phyloP scores from a whole-genome alignment of 495 filamentous ascomycete species.

The Choiromyces venosus region DNA sequence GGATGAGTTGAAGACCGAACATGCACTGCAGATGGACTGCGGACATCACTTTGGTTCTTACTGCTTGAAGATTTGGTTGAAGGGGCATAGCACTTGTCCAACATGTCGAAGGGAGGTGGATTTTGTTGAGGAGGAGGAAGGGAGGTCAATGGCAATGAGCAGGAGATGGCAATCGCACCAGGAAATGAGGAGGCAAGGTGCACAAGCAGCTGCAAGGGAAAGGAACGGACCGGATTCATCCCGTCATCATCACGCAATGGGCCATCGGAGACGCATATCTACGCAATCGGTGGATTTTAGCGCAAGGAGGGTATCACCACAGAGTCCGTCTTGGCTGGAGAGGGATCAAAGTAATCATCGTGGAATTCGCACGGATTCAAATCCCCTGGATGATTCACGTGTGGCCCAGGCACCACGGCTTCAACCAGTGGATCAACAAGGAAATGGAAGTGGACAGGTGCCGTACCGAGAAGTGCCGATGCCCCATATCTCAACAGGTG shows the following conservation, averaged over 20 bases:
- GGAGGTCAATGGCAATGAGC: conserved; percentile 15
- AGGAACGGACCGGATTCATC: neutral
- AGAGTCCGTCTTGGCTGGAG: neutral
- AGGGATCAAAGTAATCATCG: neutral
- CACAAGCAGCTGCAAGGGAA: conserved; percentile 22
- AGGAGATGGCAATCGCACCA: conserved; percentile 12
- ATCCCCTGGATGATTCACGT: neutral
- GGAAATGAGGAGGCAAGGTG: conserved; percentile 22
- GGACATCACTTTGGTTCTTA: conserved; percentile 39
- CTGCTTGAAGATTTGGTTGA: conserved; percentile 37
- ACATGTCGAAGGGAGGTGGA: conserved; percentile 39
- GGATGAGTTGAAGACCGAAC: conserved; percentile 35
- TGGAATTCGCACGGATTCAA: neutral
- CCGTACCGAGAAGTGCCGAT: neutral
- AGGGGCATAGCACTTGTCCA: conserved; percentile 37
- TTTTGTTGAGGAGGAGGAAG: conserved; percentile 37
- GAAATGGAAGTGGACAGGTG: neutral
- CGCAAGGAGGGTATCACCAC: neutral
- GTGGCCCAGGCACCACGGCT: neutral
- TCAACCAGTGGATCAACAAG: neutral
- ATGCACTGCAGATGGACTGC: conserved; percentile 36
- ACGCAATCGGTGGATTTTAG: neutral
- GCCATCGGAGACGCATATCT: neutral
- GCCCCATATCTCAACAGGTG: neutral
- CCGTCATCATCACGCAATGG: neutral